These are phyloP conservation scores for Pyrus betulifolia DNA, from an alignment of 306 rosid species.

Conservation along the genomic window DNA sequence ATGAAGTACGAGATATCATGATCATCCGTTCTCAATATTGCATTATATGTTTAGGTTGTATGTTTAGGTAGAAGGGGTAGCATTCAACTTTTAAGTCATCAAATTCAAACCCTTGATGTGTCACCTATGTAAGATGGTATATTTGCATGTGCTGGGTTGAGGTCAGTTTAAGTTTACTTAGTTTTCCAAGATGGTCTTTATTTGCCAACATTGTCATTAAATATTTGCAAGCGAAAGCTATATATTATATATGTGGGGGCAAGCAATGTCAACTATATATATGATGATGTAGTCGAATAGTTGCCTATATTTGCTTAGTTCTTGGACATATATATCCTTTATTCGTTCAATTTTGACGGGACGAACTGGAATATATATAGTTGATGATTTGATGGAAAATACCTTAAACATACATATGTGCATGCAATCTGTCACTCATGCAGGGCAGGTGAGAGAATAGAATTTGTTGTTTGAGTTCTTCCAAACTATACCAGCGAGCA, in stretches of 20 bases:
- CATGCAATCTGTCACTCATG: conserved; percentile 24
- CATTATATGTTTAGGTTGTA: conserved; percentile 6
- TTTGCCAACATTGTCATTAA: too few relatives aligned
- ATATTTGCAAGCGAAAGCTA: too few relatives aligned
- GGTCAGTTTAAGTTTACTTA: too few relatives aligned
- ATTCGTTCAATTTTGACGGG: neutral
- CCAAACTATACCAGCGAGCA: conserved; percentile 29
- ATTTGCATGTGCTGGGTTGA: too few relatives aligned
- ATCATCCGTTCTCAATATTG: neutral
- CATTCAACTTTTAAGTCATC: neutral
- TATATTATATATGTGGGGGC: neutral
- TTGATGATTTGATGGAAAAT: conserved; percentile 26
- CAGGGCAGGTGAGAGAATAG: conserved; percentile 17
- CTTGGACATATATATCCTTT: neutral
- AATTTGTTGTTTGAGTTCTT: conserved; percentile 57
- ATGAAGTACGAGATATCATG: too few relatives aligned
- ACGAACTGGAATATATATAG: neutral
- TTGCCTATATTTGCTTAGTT: neutral
- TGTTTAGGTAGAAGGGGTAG: neutral
- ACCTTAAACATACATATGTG: neutral
- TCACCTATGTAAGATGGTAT: too few relatives aligned
- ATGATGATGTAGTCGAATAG: neutral
- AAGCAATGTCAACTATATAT: neutral
- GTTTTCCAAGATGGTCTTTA: too few relatives aligned
- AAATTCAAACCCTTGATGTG: too few relatives aligned